Evolutionary conservation across 140 eudicot genomes (phyloP).

Genomic region (Anethum foeniculum): DNA sequence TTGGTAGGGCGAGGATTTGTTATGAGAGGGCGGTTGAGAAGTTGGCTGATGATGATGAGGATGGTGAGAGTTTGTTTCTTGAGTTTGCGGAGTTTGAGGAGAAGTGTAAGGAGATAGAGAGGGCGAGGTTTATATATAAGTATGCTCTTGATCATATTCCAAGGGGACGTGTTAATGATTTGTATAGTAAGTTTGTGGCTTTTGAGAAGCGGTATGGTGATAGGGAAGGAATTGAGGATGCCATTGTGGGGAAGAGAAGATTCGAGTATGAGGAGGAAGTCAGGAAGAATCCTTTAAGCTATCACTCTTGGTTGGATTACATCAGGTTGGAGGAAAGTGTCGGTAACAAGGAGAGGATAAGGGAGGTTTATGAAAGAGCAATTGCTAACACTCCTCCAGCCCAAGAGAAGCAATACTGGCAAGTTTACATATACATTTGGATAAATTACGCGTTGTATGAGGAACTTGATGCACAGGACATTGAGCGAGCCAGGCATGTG

Average conservation of each 20-base stretch:
- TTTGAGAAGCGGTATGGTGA: slow-evolving; percentile 91
- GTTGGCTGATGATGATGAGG: too few relatives aligned
- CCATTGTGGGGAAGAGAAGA: slow-evolving; percentile 20
- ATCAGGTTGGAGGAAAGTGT: too few relatives aligned
- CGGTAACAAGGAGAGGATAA: too few relatives aligned
- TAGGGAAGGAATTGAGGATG: slow-evolving; percentile 81
- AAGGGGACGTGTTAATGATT: slow-evolving; percentile 76
- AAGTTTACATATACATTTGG: slow-evolving; percentile 75
- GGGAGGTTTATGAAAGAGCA: slow-evolving; percentile 29
- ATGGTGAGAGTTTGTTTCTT: too few relatives aligned
- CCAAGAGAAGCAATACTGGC: slow-evolving; percentile 88
- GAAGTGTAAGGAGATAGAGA: slow-evolving; percentile 72
- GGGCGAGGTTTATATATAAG: slow-evolving; percentile 82
- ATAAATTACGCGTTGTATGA: slow-evolving; percentile 68
- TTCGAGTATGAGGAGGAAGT: too few relatives aligned
- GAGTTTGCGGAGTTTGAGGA: slow-evolving; percentile 48
- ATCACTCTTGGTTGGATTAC: too few relatives aligned
- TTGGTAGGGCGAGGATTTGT: too few relatives aligned
- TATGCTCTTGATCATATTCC: slow-evolving; percentile 80
- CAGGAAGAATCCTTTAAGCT: too few relatives aligned
- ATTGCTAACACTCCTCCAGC: slow-evolving; percentile 83
- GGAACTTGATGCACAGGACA: slow-evolving; percentile 72
- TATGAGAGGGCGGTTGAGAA: too few relatives aligned
- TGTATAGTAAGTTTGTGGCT: slow-evolving; percentile 74
- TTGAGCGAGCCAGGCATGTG: slow-evolving; percentile 48